These are phyloP conservation scores for Phylloporus sp. DNA, from an alignment of 768 basidiomycete species.

Conservation along the genomic window DNA sequence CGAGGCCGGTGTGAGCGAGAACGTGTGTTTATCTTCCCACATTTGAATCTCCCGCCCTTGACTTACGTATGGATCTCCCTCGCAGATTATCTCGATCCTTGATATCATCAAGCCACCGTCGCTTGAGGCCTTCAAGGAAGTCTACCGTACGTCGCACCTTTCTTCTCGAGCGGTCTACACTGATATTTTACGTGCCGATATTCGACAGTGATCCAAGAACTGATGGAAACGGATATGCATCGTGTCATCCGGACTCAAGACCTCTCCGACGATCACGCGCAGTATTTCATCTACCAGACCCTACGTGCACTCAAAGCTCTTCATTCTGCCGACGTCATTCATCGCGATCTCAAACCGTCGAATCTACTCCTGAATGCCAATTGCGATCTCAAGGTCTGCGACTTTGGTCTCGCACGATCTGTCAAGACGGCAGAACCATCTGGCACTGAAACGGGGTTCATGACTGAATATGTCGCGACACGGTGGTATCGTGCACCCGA, in stretches of 20 bases:
- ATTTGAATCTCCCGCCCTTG: not conserved
- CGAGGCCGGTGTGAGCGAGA: conserved; percentile 87
- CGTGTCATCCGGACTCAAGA: conserved; percentile 94
- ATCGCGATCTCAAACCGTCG: conserved; percentile 95
- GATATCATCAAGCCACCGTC: conserved; percentile 83
- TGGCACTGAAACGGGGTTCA: conserved; percentile 82
- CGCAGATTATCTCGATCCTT: conserved; percentile 82
- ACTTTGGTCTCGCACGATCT: conserved; percentile 93
- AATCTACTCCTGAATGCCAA: conserved; percentile 97
- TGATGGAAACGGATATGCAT: conserved; percentile 97
- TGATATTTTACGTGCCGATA: not conserved
- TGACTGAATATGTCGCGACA: conserved; percentile 98
- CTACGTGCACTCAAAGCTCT: conserved; percentile 93
- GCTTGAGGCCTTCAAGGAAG: conserved; percentile 83
- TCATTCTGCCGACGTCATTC: conserved; percentile 94
- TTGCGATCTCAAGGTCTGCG: conserved; percentile 92
- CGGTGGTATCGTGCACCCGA: conserved; percentile 99
- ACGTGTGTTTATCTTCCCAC: conserved; percentile 41
- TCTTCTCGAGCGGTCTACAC: not conserved
- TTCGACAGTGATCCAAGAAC: conserved; percentile 74
- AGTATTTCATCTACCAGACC: conserved; percentile 93
- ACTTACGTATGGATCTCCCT: not conserved
- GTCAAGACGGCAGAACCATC: conserved; percentile 83
- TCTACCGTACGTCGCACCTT: conserved; percentile 52
- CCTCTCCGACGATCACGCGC: conserved; percentile 92